phyloP scores from a whole-genome alignment of 2,329 filamentous ascomycete genomes.

The Curvularia sp. region DNA sequence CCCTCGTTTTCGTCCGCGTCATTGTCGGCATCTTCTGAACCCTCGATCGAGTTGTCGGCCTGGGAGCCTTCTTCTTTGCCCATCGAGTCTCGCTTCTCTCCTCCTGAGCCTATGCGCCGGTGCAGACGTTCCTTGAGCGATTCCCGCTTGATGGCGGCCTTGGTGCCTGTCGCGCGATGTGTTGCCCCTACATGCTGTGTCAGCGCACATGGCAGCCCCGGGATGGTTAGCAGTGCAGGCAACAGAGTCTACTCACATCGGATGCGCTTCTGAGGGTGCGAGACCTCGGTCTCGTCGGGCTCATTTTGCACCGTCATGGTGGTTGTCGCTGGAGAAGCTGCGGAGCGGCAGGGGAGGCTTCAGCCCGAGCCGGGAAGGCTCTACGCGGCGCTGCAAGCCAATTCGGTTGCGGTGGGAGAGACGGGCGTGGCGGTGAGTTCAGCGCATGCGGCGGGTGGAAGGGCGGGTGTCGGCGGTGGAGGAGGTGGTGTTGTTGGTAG shows the following conservation, averaged over 20 bases:
- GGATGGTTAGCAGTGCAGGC: background rate
- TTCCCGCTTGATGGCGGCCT: conserved; percentile 77
- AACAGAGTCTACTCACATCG: conserved; percentile 60
- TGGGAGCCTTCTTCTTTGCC: conserved; percentile 45
- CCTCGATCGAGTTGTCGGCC: conserved; percentile 54
- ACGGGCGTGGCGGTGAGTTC: conserved; percentile 9
- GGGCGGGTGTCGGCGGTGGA: conserved; percentile 19
- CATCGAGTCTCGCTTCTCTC: conserved; percentile 66
- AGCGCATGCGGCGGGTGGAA: conserved; percentile 15
- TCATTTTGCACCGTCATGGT: conserved; percentile 29
- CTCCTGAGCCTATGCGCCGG: conserved; percentile 63
- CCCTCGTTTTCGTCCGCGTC: conserved; percentile 48
- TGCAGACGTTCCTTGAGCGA: conserved; percentile 81
- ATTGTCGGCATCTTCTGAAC: conserved; percentile 51
- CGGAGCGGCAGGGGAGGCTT: conserved; percentile 33
- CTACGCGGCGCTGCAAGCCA: conserved; percentile 41
- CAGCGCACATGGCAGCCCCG: conserved; percentile 8
- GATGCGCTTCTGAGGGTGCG: conserved; percentile 75
- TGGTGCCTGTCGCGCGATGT: conserved; percentile 79
- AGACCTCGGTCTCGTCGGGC: conserved; percentile 58
- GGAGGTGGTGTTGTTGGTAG: conserved; percentile 18
- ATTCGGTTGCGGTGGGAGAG: conserved; percentile 28
- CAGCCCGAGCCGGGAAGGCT: conserved; percentile 51
- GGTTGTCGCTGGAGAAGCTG: conserved; percentile 32
- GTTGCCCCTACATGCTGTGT: conserved; percentile 71